Conservation (phyloP, 495 filamentous ascomycete species). For the Rostrohypoxylon terebratum region DNA sequence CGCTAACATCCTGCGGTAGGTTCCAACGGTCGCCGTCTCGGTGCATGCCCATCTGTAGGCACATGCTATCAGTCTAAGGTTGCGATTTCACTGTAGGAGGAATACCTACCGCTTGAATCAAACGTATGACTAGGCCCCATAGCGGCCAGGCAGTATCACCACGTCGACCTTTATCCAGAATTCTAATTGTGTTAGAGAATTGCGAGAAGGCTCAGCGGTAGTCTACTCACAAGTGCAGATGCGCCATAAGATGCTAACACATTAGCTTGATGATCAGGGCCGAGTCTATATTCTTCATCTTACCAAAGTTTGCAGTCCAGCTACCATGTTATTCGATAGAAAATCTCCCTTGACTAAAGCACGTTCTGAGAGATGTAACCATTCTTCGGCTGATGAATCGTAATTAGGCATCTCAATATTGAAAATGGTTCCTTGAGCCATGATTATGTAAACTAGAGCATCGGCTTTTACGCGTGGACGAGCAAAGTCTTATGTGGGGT, state of each 20-base stretch:
- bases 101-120: background rate
- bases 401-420: background rate
- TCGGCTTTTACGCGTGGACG: background rate
- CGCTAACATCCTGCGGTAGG: background rate
- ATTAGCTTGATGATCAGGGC: background rate
- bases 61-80: background rate
- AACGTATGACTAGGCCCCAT: background rate
- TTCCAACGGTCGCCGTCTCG: background rate
- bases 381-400: background rate
- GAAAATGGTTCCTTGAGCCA: background rate
- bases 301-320: background rate
- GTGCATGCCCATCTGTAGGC: background rate
- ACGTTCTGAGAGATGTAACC: background rate
- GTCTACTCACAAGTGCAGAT: background rate
- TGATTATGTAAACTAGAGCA: background rate
- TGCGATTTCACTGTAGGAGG: background rate
- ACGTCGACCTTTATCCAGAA: background rate
- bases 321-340: background rate
- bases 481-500: background rate
- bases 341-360: background rate
- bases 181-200: background rate
- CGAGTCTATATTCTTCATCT: background rate
- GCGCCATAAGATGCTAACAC: background rate
- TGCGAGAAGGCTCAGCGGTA: background rate
- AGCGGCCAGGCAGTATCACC: background rate